Evolutionary conservation across 139 green algal species (phyloP), one percentile per base, ranked within the genome.

Genomic region (Picochlorum sp.): DNA sequence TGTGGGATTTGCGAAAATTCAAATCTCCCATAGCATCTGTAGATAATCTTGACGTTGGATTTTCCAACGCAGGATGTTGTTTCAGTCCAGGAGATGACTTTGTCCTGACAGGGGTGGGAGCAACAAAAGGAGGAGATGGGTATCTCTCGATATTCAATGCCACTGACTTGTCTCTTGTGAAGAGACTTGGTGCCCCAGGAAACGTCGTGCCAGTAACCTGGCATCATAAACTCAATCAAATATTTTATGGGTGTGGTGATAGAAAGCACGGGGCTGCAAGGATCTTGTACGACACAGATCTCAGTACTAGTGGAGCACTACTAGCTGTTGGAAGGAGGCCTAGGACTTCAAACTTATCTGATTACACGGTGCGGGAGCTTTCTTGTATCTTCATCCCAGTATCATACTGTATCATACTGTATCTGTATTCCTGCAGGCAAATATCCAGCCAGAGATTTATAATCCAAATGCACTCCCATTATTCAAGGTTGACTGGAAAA

Each of bases 221-320:
- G 92, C 92, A 98, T 67, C 63, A 71, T 3, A 65, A 76, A 10
- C 76, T 98, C 24, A 98, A 98, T 77, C 92, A 97, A 71, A 87
- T 98, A 31, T 84, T 95, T 52, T 76, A 90, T n/a, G 88, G 89
- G 26, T 70, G 60, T 63, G 83, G 83, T 10, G 77, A 82, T 61
- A 77, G 82, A 31, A 79, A 73, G 38, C 23, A 28, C 5, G 89
- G 89, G 20, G 47, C 57, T 37, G 79, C 76, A 16, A 79, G 77
- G 23, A 75, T 89, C 18, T 74, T 97, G 60, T 98, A 97, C 67
- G 79, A 95, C 69, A 72, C 88, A 2, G 65, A 70, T 6, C 64
- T 80, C 20, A 90, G 78, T 49, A 68, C 85, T 68, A 70, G 77
- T 1, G 92, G 92, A 5, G 92, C 85, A 10, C 44, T 97, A 67